Base-by-base conservation (phyloP, 345 rosid species). In the Populus ilicifolia region DNA sequence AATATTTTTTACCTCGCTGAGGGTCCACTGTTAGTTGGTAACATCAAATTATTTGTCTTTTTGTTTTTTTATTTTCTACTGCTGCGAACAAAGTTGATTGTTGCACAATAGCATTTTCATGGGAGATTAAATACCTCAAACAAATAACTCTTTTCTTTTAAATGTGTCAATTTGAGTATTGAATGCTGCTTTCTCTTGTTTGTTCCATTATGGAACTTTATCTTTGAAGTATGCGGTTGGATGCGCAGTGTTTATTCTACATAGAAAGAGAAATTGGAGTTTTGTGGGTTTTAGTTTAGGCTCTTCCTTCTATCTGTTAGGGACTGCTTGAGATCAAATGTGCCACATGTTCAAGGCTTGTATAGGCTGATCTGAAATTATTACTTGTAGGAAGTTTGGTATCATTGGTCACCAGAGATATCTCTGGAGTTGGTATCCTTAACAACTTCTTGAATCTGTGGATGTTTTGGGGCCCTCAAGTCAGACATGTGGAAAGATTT, bases 1-100 rank as follows among this genome's bases (percentile, higher is more conserved):
- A 67, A 66, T 43, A 67, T 72, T 72, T 67, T 43, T 71, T 38
- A 65, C 81, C 75, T 75, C 80, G 69, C 52, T 63, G 36, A 62
- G 12, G 69, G 17, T 67, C 8, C 76, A 39, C 16, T 65, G 71
- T 46, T 75, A n/a, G 63, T 20, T 65, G 14, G 63, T 44, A 43
- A 17, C n/a, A 39, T 69, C 67, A 43, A 43, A 12, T 66, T 11
- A 23, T 18, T 39, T 76, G 41, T 48, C 14, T 9, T 65, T n/a
- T 65, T 52, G 2, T 72, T 12, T 5, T 18, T 50, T 50, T 30
- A 7, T 17, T 17, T 69, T 46, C 25, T 29, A 68, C 13, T 20
- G 69, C 18, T 36, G 30, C 67, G 25, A 33, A 33, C 36, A 72
- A 12, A 17, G 25, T 68, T 52, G 59, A 38, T 52, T 11, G 68